A percentile compares a stretch with the other conserved stretches of the same genome.
Conservation (phyloP, 2,329 filamentous ascomycete species). For the Neocatenulostroma microsporum region DNA sequence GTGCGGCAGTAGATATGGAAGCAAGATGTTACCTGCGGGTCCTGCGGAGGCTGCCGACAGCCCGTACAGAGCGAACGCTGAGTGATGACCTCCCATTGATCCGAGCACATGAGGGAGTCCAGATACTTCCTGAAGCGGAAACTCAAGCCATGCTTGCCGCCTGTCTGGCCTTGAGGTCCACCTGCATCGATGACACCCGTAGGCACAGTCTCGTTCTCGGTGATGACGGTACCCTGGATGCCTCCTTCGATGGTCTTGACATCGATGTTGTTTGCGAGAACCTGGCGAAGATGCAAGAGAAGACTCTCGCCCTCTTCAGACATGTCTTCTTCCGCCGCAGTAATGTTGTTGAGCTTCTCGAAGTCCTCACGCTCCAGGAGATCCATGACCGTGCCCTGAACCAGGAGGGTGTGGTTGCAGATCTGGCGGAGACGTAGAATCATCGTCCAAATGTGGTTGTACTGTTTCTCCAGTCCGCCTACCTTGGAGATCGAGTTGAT, state of each 20-base stretch:
- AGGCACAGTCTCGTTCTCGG: slow-evolving; percentile 12
- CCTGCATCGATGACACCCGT: slow-evolving; percentile 13
- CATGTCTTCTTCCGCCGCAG: slow-evolving; percentile 9
- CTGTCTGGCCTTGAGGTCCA: slow-evolving; percentile 13
- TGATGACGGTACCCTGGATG: slow-evolving; percentile 13
- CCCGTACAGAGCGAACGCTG: slow-evolving; percentile 33
- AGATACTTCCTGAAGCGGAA: slow-evolving; percentile 39
- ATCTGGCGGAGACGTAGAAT: slow-evolving; percentile 46
- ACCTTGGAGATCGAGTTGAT: slow-evolving; percentile 32
- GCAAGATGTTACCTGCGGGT: slow-evolving; percentile 44
- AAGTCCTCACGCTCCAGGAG: slow-evolving; percentile 41
- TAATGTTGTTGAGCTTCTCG: slow-evolving; percentile 30
- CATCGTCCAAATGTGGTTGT: slow-evolving; percentile 39
- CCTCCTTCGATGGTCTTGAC: slow-evolving; percentile 14
- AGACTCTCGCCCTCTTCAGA: slow-evolving; percentile 10
- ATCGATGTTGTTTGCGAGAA: slow-evolving; percentile 10
- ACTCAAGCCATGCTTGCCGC: slow-evolving; percentile 30
- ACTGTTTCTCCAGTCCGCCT: slow-evolving; percentile 27
- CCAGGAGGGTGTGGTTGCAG: slow-evolving; percentile 42
- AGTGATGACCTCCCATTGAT: slow-evolving; percentile 32
- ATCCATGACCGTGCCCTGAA: slow-evolving; percentile 39
- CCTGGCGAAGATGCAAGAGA: slow-evolving; percentile 15
- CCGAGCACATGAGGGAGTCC: slow-evolving; percentile 24
- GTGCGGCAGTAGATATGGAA: slow-evolving; percentile 48
- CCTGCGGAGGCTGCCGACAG: slow-evolving; percentile 35